phyloP scores from a whole-genome alignment of 352 stramenopile species.

The Plasmopara muralis region DNA sequence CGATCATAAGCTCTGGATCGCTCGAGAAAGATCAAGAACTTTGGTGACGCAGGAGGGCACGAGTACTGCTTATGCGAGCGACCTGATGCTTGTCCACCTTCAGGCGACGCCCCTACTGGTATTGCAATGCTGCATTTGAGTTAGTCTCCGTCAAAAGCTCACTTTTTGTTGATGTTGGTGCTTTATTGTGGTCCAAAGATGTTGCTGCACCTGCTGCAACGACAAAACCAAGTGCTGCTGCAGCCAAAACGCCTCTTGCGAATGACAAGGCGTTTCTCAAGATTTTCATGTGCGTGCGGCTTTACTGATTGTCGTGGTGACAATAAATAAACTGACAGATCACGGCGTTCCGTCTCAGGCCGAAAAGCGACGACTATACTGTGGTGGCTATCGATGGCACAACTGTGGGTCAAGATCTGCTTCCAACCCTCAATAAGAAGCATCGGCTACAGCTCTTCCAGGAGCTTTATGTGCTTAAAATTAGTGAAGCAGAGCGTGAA shows the following conservation, averaged over 20 bases:
- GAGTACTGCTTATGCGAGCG: conserved; percentile 85
- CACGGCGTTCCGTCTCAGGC: conserved; percentile 28
- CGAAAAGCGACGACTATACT: conserved; percentile 86
- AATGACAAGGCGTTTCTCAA: conserved; percentile 83
- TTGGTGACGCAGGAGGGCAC: conserved; percentile 80
- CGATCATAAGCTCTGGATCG: conserved; percentile 55
- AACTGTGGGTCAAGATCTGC: conserved; percentile 70
- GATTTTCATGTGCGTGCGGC: conserved; percentile 71
- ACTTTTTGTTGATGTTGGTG: neutral
- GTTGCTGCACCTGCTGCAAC: conserved; percentile 18
- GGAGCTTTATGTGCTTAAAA: conserved; percentile 86
- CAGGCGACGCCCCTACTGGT: conserved; percentile 44
- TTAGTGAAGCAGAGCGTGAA: conserved; percentile 77
- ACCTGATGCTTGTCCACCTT: conserved; percentile 74
- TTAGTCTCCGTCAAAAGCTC: neutral
- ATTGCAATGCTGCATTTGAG: conserved; percentile 1
- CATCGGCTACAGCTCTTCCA: conserved; percentile 80
- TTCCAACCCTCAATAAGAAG: conserved; percentile 86
- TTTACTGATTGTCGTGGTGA: neutral
- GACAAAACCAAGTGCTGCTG: conserved; percentile 24
- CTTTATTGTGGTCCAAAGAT: conserved; percentile 15
- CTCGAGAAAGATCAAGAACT: conserved; percentile 87
- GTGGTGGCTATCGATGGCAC: conserved; percentile 77
- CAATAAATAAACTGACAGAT: conserved; percentile 2
- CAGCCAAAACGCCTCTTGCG: conserved; percentile 36